These are phyloP conservation scores for Wickerhamiella domercqiae DNA, from an alignment of 805 yeast genomes.

Conservation along the genomic window DNA sequence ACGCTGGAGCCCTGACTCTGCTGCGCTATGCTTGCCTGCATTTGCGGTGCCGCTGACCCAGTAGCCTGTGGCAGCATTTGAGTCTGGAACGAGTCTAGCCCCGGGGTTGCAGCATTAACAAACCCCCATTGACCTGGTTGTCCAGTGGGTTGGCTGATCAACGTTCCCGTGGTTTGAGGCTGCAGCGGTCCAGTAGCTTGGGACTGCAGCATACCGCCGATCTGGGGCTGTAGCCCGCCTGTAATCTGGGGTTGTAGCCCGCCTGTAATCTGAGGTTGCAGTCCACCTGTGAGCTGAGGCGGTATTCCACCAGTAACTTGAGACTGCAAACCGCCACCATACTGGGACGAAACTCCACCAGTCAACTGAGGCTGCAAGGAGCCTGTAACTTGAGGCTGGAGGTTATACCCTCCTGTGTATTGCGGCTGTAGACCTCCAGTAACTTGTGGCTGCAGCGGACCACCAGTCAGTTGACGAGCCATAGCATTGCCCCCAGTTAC, in stretches of 20 bases:
- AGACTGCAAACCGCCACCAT: constrained; percentile 28
- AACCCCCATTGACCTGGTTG: constrained; percentile 73
- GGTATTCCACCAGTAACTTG: constrained; percentile 50
- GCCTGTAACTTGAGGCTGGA: constrained; percentile 57
- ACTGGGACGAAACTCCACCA: constrained; percentile 9
- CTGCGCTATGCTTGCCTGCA: constrained; percentile 9
- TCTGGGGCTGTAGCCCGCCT: constrained; percentile 16
- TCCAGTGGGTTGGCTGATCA: constrained; percentile 37
- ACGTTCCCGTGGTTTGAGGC: constrained; percentile 7
- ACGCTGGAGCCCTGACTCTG: constrained; percentile 33
- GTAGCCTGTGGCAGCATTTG: constrained; percentile 46
- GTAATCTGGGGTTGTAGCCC: constrained; percentile 19
- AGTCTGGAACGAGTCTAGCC: constrained; percentile 46
- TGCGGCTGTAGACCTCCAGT: constrained; percentile 24
- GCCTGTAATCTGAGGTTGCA: constrained; percentile 20
- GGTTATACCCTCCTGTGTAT: constrained; percentile 14
- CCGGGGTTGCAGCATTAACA: constrained; percentile 57
- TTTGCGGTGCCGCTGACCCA: constrained; percentile 11
- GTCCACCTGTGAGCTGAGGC: constrained; percentile 12
- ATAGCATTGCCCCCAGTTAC: constrained; percentile 25
- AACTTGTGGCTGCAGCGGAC: constrained; percentile 14
- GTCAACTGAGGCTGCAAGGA: constrained; percentile 18
- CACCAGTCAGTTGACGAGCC: constrained; percentile 2
- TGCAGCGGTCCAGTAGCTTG: constrained; percentile 6
- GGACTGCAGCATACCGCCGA: constrained; percentile 18